Evolutionary conservation across 768 basidiomycete species (phyloP), one percentile per base, ranked within the genome.

Genomic region (Leccinum fibrillosum): DNA sequence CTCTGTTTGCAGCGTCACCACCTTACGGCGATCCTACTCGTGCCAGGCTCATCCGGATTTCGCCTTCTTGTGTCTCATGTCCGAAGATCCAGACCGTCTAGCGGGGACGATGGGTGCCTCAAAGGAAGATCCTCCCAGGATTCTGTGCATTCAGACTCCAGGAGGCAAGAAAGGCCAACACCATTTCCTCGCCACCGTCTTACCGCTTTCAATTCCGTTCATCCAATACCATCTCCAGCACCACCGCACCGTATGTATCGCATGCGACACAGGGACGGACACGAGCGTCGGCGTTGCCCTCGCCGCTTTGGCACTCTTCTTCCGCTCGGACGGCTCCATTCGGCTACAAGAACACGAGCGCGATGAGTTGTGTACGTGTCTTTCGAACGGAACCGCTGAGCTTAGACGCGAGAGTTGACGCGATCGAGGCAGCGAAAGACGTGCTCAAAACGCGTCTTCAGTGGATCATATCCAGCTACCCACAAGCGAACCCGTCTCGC

Each of bases 401-500:
- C 26, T 23, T 21, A 19, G 9, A 49, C 42, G 34, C 34, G 10
- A n/a, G 25, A 10, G 19, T 52, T 67, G 12, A 62, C 30, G 1
- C 8, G 21, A 19, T 60, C 35, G 39, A 35, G 35, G 19, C 66
- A 47, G 79, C 76, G 62, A 97, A 97, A 70, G 72, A 77, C 19
- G 73, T 79, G 12, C 83, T 98, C 61, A 82, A 84, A 11, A 86
- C 77, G 12, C 80, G 93, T 17, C 77, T 98, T 35, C 88, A 98
- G 68, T 93, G 90, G 91, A 84, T 98, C 50, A 88, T 94, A 57
- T 78, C 87, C 19, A 86, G 84, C 62, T 75, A 81, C 53, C 89
- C 90, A 5, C 76, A 78, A 54, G 89, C 86, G 4, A 98, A 97
- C 68, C 95, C 96, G 0, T 86, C 90, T 10, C 82, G 94, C 44